Percentiles rank a stretch among this genome's conserved stretches.
phyloP scores from a whole-genome alignment of 106 monocot genomes.

The Apostasia shenzhenica region DNA sequence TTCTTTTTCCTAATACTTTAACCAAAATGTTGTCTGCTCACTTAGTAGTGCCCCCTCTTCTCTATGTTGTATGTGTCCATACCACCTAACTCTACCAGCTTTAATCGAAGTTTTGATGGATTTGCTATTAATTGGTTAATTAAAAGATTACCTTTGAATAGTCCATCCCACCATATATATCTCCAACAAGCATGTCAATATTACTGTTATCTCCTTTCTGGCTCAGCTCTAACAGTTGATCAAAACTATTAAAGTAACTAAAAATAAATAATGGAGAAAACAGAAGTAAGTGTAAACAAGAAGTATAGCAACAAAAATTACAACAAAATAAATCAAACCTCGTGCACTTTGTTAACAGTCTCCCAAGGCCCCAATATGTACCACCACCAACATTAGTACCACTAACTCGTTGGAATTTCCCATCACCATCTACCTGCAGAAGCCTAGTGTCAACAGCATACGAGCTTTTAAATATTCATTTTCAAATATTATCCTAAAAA shows the following conservation, averaged over 20 bases:
- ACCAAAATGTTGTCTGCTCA: too few species aligned
- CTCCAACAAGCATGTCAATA: conserved; percentile 99
- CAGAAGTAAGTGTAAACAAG: background rate
- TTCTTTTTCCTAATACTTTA: too few species aligned
- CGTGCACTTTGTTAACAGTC: conserved; percentile 92
- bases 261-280: background rate
- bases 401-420: conserved; percentile 92
- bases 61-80: too few species aligned
- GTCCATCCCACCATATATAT: conserved; percentile 98
- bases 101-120: too few species aligned
- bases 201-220: conserved; percentile 90
- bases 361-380: conserved; percentile 94
- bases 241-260: conserved; percentile 61
- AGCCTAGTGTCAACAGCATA: conserved; percentile 6
- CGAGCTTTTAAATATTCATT: background rate
- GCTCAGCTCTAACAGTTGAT: conserved; percentile 94
- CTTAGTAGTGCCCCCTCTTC: too few species aligned
- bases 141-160: conserved; percentile 73
- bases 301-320: background rate
- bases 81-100: too few species aligned
- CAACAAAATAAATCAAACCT: conserved; percentile 39
- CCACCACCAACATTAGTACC: conserved; percentile 99
- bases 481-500: background rate
- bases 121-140: too few species aligned
- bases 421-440: conserved; percentile 86